phyloP scores from a whole-genome alignment of 176 grass and related monocot species.

The Aegilops sharonensis region DNA sequence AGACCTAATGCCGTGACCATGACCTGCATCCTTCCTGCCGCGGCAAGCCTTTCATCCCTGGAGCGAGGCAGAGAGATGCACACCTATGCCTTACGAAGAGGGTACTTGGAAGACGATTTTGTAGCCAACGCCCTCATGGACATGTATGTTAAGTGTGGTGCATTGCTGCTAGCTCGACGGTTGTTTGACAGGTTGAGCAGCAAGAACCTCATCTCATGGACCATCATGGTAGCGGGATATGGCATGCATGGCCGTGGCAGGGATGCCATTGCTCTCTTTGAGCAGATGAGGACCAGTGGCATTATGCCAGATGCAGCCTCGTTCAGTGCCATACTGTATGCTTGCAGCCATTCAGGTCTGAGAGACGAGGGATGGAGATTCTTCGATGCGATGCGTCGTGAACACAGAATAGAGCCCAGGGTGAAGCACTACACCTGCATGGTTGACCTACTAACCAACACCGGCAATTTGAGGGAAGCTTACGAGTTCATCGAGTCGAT shows the following conservation, averaged over 20 bases:
- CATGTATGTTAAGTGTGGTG: slow-evolving; percentile 85
- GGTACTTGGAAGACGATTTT: slow-evolving; percentile 46
- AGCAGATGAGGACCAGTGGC: slow-evolving; percentile 52
- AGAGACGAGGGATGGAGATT: slow-evolving; percentile 70
- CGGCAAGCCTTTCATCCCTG: slow-evolving; percentile 71
- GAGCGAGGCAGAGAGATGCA: slow-evolving; percentile 88
- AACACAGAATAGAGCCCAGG: slow-evolving; percentile 68
- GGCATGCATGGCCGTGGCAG: slow-evolving; percentile 81
- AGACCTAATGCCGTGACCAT: slow-evolving; percentile 80
- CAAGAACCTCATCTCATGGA: slow-evolving; percentile 84
- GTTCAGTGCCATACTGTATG: slow-evolving; percentile 73
- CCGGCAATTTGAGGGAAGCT: slow-evolving; percentile 56
- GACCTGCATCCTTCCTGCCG: slow-evolving; percentile 76
- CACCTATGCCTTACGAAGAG: slow-evolving; percentile 51
- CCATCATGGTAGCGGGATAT: slow-evolving; percentile 89
- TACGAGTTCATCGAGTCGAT: slow-evolving; percentile 73
- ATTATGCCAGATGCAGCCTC: slow-evolving; percentile 63
- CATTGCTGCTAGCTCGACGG: slow-evolving; percentile 42
- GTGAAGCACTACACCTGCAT: slow-evolving; percentile 81
- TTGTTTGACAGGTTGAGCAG: slow-evolving; percentile 66
- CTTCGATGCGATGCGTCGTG: slow-evolving; percentile 75
- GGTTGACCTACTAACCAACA: slow-evolving; percentile 66
- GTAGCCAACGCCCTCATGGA: slow-evolving; percentile 66
- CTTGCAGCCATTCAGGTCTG: slow-evolving; percentile 85
- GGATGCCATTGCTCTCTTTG: slow-evolving; percentile 63